A percentile compares a stretch with the other conserved stretches of the same genome.
These are phyloP conservation scores for Asparagopsis taxiformis DNA, from an alignment of 31 red algal species.

Conservation along the genomic window DNA sequence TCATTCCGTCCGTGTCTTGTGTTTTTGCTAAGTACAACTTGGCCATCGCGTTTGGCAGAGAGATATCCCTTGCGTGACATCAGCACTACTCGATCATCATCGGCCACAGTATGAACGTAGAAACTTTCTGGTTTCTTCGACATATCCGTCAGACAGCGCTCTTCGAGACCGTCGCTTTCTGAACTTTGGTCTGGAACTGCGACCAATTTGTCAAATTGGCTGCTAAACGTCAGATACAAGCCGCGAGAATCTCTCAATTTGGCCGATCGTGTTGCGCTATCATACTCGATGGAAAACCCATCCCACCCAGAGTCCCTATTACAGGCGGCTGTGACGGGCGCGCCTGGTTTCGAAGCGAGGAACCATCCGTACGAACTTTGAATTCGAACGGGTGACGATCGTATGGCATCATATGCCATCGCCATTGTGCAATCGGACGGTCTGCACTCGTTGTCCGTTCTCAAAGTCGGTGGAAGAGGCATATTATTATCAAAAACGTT, in stretches of 20 bases:
- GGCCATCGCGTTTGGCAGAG: conserved; percentile 20
- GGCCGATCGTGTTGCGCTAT: conserved; percentile 37
- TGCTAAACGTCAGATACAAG: conserved; percentile 33
- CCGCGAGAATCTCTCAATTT: conserved; percentile 28
- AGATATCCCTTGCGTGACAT: conserved; percentile 50
- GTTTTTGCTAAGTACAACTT: conserved; percentile 24
- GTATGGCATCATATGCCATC: conserved; percentile 6
- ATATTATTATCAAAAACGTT: conserved; percentile 37
- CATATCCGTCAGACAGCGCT: background rate
- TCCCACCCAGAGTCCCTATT: conserved; percentile 60
- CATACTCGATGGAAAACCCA: conserved; percentile 40
- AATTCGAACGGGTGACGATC: conserved; percentile 17
- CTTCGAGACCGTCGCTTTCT: background rate
- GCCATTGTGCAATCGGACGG: conserved; percentile 38
- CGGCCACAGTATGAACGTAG: conserved; percentile 1
- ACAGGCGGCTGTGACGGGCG: background rate
- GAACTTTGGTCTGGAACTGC: background rate
- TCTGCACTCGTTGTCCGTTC: background rate
- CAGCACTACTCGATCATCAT: conserved; percentile 38
- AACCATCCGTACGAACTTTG: conserved; percentile 28
- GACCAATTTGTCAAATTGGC: conserved; percentile 25
- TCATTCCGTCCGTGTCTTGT: conserved; percentile 27
- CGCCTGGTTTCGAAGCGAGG: conserved; percentile 40
- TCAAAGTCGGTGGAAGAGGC: conserved; percentile 24
- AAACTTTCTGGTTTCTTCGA: conserved; percentile 41